phyloP scores from a whole-genome alignment of 768 basidiomycete species.

The Guyanaporus albipodus region DNA sequence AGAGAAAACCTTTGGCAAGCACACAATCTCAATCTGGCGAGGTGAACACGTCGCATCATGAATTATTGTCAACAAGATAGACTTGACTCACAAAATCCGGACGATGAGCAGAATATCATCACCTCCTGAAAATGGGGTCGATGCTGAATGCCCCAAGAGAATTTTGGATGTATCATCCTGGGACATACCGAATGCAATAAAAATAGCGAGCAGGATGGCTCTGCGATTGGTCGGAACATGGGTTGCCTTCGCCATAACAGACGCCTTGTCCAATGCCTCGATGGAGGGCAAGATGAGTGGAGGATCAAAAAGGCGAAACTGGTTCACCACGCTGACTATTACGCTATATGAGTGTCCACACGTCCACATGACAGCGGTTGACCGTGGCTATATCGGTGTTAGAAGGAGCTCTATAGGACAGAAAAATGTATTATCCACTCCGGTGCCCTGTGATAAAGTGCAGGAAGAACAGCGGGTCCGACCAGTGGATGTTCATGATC shows the following conservation, averaged over 20 bases:
- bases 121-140: constrained; percentile 7
- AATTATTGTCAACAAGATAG: not conserved
- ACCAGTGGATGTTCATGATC: not conserved
- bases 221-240: constrained; percentile 12
- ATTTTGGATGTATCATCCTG: not conserved
- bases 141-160: not conserved
- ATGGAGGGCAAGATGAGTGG: not conserved
- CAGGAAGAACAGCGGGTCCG: not conserved
- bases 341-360: constrained; percentile 3
- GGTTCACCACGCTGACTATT: not conserved
- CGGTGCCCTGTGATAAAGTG: not conserved
- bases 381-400: not conserved
- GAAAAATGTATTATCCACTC: not conserved
- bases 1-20: constrained; percentile 10
- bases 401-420: not conserved
- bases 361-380: constrained; percentile 4
- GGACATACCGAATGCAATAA: constrained; percentile 15
- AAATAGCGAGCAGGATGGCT: constrained; percentile 10
- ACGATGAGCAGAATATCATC: not conserved
- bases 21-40: constrained; percentile 4
- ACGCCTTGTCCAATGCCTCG: not conserved
- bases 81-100: constrained; percentile 1
- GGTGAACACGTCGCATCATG: not conserved
- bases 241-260: not conserved
- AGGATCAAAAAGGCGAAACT: not conserved